Evolutionary conservation across 192 early-diverging fungal genomes (phyloP), one percentile per base, ranked within the genome.

Genomic region (Dimargaris xerosporica): DNA sequence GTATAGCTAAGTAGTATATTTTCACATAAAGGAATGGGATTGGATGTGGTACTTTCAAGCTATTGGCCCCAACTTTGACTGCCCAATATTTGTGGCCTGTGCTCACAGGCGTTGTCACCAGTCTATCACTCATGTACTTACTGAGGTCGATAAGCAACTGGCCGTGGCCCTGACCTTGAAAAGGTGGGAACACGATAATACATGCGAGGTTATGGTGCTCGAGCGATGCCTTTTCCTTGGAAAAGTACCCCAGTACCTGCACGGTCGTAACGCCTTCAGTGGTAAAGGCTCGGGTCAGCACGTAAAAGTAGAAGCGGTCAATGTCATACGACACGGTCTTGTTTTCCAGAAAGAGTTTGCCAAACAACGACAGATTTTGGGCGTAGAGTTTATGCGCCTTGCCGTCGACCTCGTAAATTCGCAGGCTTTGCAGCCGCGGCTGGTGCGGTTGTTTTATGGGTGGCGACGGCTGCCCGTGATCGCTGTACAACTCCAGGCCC

Each of bases 291-390:
- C 84, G 82, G 12, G 83, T 85, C 62, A 98, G 71, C 0, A 96
- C 78, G 67, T 94, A 98, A 66, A 98, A 98, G n/a, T 91, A 66
- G 64, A 96, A 98, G 5, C 86, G 79, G 53, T 91, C 88, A 19
- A 94, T 80, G 62, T 97, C 96, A 67, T 93, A 98, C 62, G 89
- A 96, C 13, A 96, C 76, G 0, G 93, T 94, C 69, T 98, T 98
- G 78, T 94, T 89, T 68, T 98, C 96, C 50, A 98, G 70, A 71
- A 96, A 98, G 69, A 93, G 76, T 68, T 96, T 98, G 43, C 91
- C 87, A 59, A 98, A 66, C 19, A 98, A 73, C 47, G 90, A 94
- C 25, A 98, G 70, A 69, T 94, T 96, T 64, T 98, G 96, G 67
- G 91, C 93, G 68, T 93, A 98, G 7, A 94, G 72, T 84, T 89